phyloP scores from a whole-genome alignment of 2,329 filamentous ascomycete genomes.

The Neocatenulostroma microsporum region DNA sequence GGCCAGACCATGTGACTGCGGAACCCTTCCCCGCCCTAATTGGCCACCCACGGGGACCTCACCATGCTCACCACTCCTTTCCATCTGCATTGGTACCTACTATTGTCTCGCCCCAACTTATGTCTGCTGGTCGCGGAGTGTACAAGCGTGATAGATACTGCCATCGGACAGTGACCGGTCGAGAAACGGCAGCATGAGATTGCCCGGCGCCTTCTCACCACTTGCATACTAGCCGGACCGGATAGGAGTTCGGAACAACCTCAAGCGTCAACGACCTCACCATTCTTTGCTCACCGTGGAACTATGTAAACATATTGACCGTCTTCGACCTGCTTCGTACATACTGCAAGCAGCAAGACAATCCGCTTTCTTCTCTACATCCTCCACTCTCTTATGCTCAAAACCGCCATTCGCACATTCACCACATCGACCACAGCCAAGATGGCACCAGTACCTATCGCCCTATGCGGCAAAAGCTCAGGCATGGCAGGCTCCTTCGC shows the following conservation, averaged over 20 bases:
- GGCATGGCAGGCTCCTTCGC: slow-evolving; percentile 16
- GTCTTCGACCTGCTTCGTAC: neutral
- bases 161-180: neutral
- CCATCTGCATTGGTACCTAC: too few relatives aligned
- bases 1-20: neutral
- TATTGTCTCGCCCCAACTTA: too few relatives aligned
- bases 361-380: too few relatives aligned
- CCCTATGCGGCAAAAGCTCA: slow-evolving; percentile 17
- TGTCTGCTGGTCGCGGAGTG: too few relatives aligned
- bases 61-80: neutral
- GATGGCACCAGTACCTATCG: slow-evolving; percentile 18
- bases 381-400: neutral
- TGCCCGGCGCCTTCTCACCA: neutral
- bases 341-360: too few relatives aligned
- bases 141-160: too few relatives aligned
- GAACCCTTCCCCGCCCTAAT: neutral
- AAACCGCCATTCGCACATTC: neutral
- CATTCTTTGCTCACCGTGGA: neutral
- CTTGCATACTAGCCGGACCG: neutral
- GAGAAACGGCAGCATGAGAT: neutral
- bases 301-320: neutral
- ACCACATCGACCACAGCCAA: neutral
- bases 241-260: neutral
- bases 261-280: neutral
- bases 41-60: neutral